A percentile compares a stretch with the other conserved stretches of the same genome.
Conservation (phyloP, 192 early-diverging fungal species). For the Gigaspora rosea region DNA sequence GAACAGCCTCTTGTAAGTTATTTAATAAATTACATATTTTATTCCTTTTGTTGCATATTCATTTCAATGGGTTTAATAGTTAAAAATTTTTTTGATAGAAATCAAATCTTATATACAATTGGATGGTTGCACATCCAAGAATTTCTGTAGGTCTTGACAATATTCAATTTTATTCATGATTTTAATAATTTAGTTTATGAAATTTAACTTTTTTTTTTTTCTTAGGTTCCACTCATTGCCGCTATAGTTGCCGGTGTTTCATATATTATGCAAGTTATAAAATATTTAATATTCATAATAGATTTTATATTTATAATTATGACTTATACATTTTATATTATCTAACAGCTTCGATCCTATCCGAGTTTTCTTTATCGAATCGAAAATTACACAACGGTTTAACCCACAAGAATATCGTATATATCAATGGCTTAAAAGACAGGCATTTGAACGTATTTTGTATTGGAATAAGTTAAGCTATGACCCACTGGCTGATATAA, state of each 20-base stretch:
- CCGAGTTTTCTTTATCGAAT: slow-evolving; percentile 85
- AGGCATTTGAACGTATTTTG: slow-evolving; percentile 52
- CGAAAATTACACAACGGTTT: slow-evolving; percentile 82
- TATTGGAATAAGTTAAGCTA: slow-evolving; percentile 36
- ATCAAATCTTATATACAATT: slow-evolving; percentile 62
- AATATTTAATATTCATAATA: background rate
- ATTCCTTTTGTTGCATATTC: slow-evolving; percentile 17
- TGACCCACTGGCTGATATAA: slow-evolving; percentile 12
- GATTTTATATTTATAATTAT: background rate
- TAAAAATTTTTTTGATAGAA: slow-evolving; percentile 29
- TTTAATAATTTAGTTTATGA: background rate
- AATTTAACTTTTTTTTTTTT: slow-evolving; percentile 7
- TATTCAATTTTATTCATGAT: too few species aligned
- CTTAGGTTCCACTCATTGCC: slow-evolving; percentile 75
- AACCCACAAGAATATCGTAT: slow-evolving; percentile 64
- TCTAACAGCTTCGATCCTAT: slow-evolving; percentile 79
- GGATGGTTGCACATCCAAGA: slow-evolving; percentile 75
- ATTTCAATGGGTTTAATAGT: background rate
- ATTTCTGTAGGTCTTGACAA: slow-evolving; percentile 37
- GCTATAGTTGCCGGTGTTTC: slow-evolving; percentile 74
- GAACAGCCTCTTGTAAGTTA: slow-evolving; percentile 52
- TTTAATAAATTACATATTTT: background rate
- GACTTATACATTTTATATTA: background rate
- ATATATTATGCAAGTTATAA: slow-evolving; percentile 57
- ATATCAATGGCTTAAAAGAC: slow-evolving; percentile 59